Base-by-base conservation (phyloP, 23 red algal species). In the Gracilaria domingensis region DNA sequence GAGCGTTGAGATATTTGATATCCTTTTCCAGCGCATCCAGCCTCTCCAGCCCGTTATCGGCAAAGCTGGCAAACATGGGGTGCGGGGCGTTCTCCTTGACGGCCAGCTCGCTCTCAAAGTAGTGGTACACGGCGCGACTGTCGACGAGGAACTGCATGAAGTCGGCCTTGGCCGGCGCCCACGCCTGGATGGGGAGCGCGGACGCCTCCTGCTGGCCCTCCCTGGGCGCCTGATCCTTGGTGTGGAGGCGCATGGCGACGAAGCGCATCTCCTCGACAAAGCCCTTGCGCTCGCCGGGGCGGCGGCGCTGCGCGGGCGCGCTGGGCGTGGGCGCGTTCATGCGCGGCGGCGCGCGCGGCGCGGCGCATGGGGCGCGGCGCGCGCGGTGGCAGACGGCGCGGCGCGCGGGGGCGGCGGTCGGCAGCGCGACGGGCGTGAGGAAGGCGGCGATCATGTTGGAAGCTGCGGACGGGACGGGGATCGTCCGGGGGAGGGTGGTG, bases 261-360 rank as follows among this genome's bases (percentile, higher is more conserved):
- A 98, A 86, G 53, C 97, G 86, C 97, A 98, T 98, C 87, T 98
- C 97, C 45, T 98, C 87, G 7, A 98, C 97, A 44, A 98, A 98
- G 56, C 97, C 97, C 79, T 98, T 98, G 55, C 80, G 93, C 53
- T 82, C 80, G 62, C 97, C 97, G 36, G 97, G 97, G 39, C 97
- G 90, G 30, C 95, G 91, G 28, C 79, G 79, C 23, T 23, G 20
- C 26, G 78, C 30, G 56, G 78, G 23, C 24, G 70, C 70, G 70
- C 38, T 45, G 5, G 35, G 36, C 18, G 70, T 7, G 36, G 70
- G 70, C 18, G 70, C 40, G 36, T 45, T 20, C 70, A 50, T 77
- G 42, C 42, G 72, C 45, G 39, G 72, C n/a, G 45, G 40, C 12
- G 38, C 45, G 38, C 39, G 40, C 4, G 72, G 17, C 23, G 23